Conservation (phyloP, 1,284 basidiomycete species). For the Mycena citricolor region DNA sequence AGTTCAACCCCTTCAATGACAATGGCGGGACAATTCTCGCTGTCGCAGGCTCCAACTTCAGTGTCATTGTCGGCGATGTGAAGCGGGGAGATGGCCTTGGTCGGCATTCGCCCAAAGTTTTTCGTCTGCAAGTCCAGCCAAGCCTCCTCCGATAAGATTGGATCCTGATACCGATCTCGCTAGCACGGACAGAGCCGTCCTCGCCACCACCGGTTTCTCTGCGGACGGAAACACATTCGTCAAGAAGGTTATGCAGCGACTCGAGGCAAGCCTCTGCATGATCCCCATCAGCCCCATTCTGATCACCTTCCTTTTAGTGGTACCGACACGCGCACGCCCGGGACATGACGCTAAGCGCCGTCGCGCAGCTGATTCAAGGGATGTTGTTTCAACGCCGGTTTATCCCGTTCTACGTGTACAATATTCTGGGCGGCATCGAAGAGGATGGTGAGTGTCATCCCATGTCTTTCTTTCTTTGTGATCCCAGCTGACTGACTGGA, state of each 20-base stretch:
- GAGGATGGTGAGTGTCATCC: slow-evolving; percentile 75
- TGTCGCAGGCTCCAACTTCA: slow-evolving; percentile 88
- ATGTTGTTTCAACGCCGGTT: slow-evolving; percentile 94
- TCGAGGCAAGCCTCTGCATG: slow-evolving; percentile 64
- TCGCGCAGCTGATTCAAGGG: slow-evolving; percentile 92
- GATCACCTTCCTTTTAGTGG: slow-evolving; percentile 58
- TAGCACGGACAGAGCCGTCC: slow-evolving; percentile 89
- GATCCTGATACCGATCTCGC: slow-evolving; percentile 23
- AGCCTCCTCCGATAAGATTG: too few species aligned
- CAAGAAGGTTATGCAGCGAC: slow-evolving; percentile 88
- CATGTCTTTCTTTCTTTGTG: slow-evolving; percentile 12
- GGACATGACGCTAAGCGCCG: slow-evolving; percentile 89
- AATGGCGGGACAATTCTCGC: slow-evolving; percentile 95
- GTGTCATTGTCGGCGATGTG: slow-evolving; percentile 92
- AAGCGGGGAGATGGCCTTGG: slow-evolving; percentile 79
- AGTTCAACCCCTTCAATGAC: slow-evolving; percentile 86
- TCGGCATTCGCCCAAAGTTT: slow-evolving; percentile 89
- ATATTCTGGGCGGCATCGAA: slow-evolving; percentile 92
- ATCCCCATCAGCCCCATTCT: slow-evolving; percentile 14
- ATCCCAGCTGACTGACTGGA: too few species aligned
- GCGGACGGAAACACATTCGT: slow-evolving; percentile 96
- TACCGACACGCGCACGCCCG: slow-evolving; percentile 93
- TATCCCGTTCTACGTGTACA: slow-evolving; percentile 96
- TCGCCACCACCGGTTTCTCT: slow-evolving; percentile 93
- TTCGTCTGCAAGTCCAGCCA: slow-evolving; percentile 69